A percentile compares a stretch with the other conserved stretches of the same genome.
Conservation (phyloP, 306 rosid genomes). For the Purshia tridentata region DNA sequence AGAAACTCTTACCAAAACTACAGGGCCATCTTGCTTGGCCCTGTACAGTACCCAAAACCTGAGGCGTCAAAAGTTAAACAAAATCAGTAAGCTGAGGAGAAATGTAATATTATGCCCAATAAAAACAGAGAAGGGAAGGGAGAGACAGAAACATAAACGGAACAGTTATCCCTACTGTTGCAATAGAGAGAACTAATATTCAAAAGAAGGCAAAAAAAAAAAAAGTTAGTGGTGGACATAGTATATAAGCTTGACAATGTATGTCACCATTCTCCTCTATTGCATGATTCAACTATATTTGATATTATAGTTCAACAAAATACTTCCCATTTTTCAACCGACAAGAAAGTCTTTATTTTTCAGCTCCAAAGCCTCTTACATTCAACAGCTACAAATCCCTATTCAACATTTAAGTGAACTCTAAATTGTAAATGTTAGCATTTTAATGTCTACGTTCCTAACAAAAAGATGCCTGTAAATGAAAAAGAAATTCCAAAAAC, state of each 20-base stretch:
- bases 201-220: neutral
- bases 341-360: neutral
- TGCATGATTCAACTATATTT: no score
- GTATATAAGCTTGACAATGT: neutral
- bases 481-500: neutral
- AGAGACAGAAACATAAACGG: neutral
- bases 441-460: neutral
- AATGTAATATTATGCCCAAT: neutral
- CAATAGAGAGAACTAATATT: neutral
- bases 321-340: neutral
- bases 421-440: neutral
- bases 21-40: slow-evolving; percentile 97
- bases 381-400: neutral
- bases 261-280: neutral
- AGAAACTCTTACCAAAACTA: slow-evolving; percentile 60
- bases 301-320: neutral
- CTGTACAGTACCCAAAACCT: slow-evolving; percentile 97
- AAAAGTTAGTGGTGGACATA: neutral
- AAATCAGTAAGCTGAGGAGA: slow-evolving; percentile 5
- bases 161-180: neutral
- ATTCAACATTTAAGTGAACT: neutral
- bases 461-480: neutral
- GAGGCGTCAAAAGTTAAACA: slow-evolving; percentile 12
- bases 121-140: neutral
- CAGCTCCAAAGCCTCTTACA: neutral